Evolutionary conservation across 2,329 filamentous ascomycete species (phyloP).

Genomic region (Botrytis cinerea): DNA sequence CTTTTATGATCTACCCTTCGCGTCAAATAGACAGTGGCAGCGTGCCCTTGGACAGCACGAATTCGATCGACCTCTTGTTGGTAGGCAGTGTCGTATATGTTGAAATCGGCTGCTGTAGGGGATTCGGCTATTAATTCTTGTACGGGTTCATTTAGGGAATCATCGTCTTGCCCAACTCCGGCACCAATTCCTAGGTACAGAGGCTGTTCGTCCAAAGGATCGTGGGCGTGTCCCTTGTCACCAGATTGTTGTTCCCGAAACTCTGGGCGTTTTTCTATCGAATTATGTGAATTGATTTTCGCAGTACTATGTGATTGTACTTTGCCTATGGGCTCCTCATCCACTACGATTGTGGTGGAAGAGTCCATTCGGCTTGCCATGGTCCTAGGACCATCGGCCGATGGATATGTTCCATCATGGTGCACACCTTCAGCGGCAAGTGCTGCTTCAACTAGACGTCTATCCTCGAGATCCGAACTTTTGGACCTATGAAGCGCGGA

Average conservation of each 20-base stretch:
- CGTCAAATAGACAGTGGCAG: constrained; percentile 60
- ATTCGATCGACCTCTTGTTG: constrained; percentile 79
- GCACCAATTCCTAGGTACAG: constrained; percentile 77
- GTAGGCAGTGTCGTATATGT: constrained; percentile 88
- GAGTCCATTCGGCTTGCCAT: constrained; percentile 24
- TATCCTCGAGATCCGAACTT: constrained; percentile 54
- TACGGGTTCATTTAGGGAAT: constrained; percentile 41
- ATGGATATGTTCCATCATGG: constrained; percentile 43
- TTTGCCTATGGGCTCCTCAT: constrained; percentile 11
- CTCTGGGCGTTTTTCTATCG: neutral
- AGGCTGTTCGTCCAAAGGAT: constrained; percentile 61
- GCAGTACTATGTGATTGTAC: constrained; percentile 19
- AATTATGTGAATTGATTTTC: constrained; percentile 26
- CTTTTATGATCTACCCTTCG: constrained; percentile 49
- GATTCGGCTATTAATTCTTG: constrained; percentile 72
- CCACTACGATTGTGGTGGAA: constrained; percentile 18
- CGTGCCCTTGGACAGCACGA: constrained; percentile 48
- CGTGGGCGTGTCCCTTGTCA: constrained; percentile 63
- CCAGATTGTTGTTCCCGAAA: constrained; percentile 40
- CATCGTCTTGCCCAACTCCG: constrained; percentile 54
- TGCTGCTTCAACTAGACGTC: constrained; percentile 50
- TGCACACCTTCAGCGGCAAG: constrained; percentile 57
- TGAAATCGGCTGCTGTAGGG: constrained; percentile 78
- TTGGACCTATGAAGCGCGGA: constrained; percentile 45
- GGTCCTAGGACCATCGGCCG: constrained; percentile 30